These are phyloP conservation scores for Alternaria gansuensis DNA, from an alignment of 2,329 filamentous ascomycete species.

Conservation along the genomic window DNA sequence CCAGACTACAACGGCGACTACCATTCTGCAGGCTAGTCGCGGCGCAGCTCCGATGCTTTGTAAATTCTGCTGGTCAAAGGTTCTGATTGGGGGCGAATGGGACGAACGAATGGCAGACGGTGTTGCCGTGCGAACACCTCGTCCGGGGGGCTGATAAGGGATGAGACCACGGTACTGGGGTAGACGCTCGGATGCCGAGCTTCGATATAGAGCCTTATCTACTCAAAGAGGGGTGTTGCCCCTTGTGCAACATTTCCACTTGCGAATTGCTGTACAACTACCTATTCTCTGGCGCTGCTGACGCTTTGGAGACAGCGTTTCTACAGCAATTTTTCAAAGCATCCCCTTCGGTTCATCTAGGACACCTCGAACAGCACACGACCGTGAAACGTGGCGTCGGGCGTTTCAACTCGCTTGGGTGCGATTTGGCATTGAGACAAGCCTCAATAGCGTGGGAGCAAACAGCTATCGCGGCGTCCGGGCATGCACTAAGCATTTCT, in stretches of 20 bases:
- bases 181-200: conserved; percentile 19
- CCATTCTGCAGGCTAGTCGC: conserved; percentile 25
- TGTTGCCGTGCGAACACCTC: conserved; percentile 24
- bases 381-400: conserved; percentile 13
- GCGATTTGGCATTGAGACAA: conserved; percentile 33
- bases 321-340: conserved; percentile 6
- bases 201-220: conserved; percentile 26
- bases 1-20: conserved; percentile 27
- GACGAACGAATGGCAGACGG: conserved; percentile 23
- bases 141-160: conserved; percentile 37
- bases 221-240: conserved; percentile 31
- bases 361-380: conserved; percentile 14
- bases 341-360: background rate
- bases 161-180: conserved; percentile 24
- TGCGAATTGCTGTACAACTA: background rate
- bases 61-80: conserved; percentile 32
- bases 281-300: background rate
- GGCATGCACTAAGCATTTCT: conserved; percentile 18
- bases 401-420: conserved; percentile 13
- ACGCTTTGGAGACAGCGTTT: background rate
- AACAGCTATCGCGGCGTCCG: conserved; percentile 7
- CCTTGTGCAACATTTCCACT: conserved; percentile 2
- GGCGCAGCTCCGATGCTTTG: conserved; percentile 24
- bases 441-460: conserved; percentile 19
- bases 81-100: conserved; percentile 30